A percentile compares a stretch with the other conserved stretches of the same genome.
Evolutionary conservation across 495 filamentous ascomycete genomes (phyloP).

Genomic region (Penicillium macrosclerotiorum): DNA sequence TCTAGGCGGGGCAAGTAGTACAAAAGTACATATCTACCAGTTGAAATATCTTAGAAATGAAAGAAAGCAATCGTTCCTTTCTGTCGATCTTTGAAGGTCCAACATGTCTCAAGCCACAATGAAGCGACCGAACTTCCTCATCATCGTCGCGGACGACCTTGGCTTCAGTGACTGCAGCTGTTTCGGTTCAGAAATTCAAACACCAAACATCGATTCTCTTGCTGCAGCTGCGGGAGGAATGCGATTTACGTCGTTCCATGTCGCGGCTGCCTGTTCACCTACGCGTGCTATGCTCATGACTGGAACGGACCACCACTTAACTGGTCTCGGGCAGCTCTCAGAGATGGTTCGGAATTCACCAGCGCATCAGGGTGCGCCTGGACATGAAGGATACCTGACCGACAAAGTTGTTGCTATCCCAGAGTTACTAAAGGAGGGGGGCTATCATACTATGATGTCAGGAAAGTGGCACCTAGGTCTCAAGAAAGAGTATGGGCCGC

Average conservation of each 20-base stretch:
- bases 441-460: constrained; percentile 52
- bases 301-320: constrained; percentile 51
- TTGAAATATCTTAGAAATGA: too few species aligned
- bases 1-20: not conserved
- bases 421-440: constrained; percentile 49
- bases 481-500: constrained; percentile 1
- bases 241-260: constrained; percentile 29
- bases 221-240: constrained; percentile 27
- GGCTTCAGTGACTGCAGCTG: constrained; percentile 28
- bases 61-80: too few species aligned
- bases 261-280: constrained; percentile 33
- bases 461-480: constrained; percentile 43
- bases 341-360: constrained; percentile 22
- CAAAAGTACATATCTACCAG: too few species aligned
- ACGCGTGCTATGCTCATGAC: constrained; percentile 45
- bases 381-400: constrained; percentile 56
- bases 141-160: constrained; percentile 39
- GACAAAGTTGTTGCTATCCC: constrained; percentile 48
- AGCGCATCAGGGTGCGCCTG: constrained; percentile 32
- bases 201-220: constrained; percentile 27
- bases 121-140: constrained; percentile 28
- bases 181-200: constrained; percentile 33
- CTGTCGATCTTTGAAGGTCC: not conserved
- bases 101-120: not conserved
- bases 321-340: constrained; percentile 18